Percentiles rank a stretch among this genome's conserved stretches.
These are phyloP conservation scores for Penicillium fuscoglaucum DNA, from an alignment of 2,329 filamentous ascomycete species.

Conservation along the genomic window DNA sequence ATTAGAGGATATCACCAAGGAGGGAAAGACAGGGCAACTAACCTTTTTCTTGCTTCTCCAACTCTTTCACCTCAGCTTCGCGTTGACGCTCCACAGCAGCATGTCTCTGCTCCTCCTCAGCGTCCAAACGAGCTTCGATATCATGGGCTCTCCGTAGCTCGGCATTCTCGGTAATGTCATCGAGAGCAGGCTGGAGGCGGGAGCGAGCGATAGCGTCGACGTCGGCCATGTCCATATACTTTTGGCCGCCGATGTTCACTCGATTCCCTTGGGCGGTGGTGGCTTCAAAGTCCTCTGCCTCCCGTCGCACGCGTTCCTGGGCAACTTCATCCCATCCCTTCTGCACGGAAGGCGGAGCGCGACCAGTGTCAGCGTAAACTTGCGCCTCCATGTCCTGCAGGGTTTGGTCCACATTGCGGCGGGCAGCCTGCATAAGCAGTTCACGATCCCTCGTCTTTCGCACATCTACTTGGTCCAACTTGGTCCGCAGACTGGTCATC, in stretches of 20 bases:
- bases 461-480: conserved; percentile 45
- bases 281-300: conserved; percentile 62
- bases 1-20: not conserved
- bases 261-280: conserved; percentile 57
- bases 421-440: conserved; percentile 72
- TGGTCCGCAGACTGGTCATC: conserved; percentile 77
- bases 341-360: conserved; percentile 65
- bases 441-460: conserved; percentile 69
- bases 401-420: conserved; percentile 78
- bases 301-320: conserved; percentile 63
- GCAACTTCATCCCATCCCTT: conserved; percentile 80
- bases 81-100: conserved; percentile 47
- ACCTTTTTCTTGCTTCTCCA: conserved; percentile 34
- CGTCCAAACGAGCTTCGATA: conserved; percentile 62
- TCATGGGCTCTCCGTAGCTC: conserved; percentile 69
- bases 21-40: conserved; percentile 8
- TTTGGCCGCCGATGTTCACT: conserved; percentile 74
- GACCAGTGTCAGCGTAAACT: conserved; percentile 74
- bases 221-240: conserved; percentile 73
- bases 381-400: conserved; percentile 80
- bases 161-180: conserved; percentile 79
- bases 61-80: conserved; percentile 39
- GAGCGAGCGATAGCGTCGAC: conserved; percentile 76
- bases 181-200: conserved; percentile 76
- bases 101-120: conserved; percentile 64